Base-by-base conservation (phyloP, 176 grass and related monocot genomes). In the Poa pratensis region DNA sequence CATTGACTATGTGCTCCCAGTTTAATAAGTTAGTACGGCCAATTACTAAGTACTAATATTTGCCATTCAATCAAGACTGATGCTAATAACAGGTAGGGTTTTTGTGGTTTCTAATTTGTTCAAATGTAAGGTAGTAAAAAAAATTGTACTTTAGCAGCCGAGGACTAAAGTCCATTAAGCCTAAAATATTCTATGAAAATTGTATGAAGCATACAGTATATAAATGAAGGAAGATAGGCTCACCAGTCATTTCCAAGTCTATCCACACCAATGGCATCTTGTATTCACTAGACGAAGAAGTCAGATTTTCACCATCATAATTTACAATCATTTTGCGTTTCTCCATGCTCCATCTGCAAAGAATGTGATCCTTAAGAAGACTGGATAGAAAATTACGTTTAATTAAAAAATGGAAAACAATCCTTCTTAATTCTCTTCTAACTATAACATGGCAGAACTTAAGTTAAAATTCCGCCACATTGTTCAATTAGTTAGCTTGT, bases 201-300 rank as follows among this genome's bases (percentile, higher is more conserved):
- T 62, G 72, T 60, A 57, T 60, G 67, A 3, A 83, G 20, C 60
- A 67, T 77, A 77, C 30, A 27, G 72, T 32, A 19, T 64, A 75
- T 5, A 24, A 24, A 58, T 17, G 48, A 69, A 67, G 28, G 63
- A 81, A 73, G 35, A 48, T 71, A 50, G 17, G 54, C 23, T 72
- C 73, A 95, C 93, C 90, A 73, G 93, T 92, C 93, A 95, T 90
- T 95, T 95, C 93, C 82, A 95, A 90, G 80, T 95, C 90, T 60
- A 95, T 92, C 93, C 93, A 95, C 43, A 92, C 93, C 67, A 95
- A 78, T 79, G 93, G 90, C 86, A 87, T 87, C 83, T 81, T 90
- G 66, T 90, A 90, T 54, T 92, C 76, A 66, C 78, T 76, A 11
- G 80, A 87, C 20, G 70, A 86, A 77, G 82, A 88, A 46, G 86